Evolutionary conservation across 2,329 filamentous ascomycete species (phyloP).

Genomic region (Cladosporium halotolerans): DNA sequence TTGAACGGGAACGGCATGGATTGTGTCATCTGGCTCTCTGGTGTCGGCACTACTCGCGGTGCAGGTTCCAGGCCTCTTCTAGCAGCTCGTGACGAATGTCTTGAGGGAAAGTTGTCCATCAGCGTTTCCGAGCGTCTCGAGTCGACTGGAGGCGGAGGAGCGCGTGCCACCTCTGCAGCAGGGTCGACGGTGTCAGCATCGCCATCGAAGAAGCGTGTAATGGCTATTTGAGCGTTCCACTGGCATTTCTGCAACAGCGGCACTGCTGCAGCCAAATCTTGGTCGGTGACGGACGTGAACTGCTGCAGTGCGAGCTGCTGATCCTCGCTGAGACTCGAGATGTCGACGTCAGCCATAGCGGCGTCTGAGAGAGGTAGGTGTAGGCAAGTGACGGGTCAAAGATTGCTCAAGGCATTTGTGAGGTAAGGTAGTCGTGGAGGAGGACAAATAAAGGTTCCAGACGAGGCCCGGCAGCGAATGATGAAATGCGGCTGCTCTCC

Average conservation of each 20-base stretch:
- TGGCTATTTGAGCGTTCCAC: constrained; percentile 97
- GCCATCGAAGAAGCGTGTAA: constrained; percentile 96
- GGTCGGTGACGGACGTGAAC: constrained; percentile 80
- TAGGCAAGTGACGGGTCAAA: too few relatives aligned
- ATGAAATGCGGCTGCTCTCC: too few relatives aligned
- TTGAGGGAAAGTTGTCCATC: constrained; percentile 44
- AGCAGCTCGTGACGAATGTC: constrained; percentile 21
- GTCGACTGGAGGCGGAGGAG: constrained; percentile 52
- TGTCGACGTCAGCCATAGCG: constrained; percentile 45
- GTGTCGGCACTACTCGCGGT: constrained; percentile 75
- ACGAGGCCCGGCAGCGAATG: too few relatives aligned
- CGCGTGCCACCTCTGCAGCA: constrained; percentile 66
- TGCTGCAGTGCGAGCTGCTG: constrained; percentile 84
- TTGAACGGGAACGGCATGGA: constrained; percentile 70
- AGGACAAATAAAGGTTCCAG: too few relatives aligned
- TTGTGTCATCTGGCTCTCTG: constrained; percentile 57
- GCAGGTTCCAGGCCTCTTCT: constrained; percentile 56
- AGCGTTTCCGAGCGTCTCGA: constrained; percentile 67
- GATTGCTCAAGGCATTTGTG: too few relatives aligned
- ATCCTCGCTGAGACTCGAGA: constrained; percentile 63
- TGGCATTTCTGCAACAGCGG: constrained; percentile 76
- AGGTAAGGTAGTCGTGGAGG: too few relatives aligned
- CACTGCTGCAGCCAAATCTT: constrained; percentile 69
- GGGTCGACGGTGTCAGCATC: constrained; percentile 82
- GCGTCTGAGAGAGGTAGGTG: constrained; percentile 13